Percentiles rank a stretch among this genome's conserved stretches.
These are phyloP conservation scores for Colletotrichum orchidophilum DNA, from an alignment of 2,329 filamentous ascomycete species.

Conservation along the genomic window DNA sequence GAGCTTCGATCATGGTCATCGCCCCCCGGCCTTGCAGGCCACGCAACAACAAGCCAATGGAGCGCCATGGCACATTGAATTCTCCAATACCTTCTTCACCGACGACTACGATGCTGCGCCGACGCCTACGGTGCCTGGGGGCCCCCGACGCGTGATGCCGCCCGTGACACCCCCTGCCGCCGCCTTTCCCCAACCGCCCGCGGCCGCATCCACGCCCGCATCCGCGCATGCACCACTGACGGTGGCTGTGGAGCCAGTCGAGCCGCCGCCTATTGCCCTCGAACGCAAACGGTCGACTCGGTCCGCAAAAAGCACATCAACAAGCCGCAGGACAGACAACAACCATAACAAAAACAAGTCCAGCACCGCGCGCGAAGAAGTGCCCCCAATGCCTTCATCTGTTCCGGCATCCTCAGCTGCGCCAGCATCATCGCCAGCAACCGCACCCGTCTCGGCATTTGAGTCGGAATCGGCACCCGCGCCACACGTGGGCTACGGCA, in stretches of 20 bases:
- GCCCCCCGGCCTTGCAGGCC: slow-evolving; percentile 41
- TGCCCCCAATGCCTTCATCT: background rate
- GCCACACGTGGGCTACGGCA: slow-evolving; percentile 67
- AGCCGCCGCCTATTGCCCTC: slow-evolving; percentile 18
- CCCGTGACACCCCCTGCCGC: slow-evolving; percentile 33
- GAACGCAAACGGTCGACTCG: slow-evolving; percentile 21
- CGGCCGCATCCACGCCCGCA: slow-evolving; percentile 2
- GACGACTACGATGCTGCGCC: slow-evolving; percentile 83
- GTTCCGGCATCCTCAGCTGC: slow-evolving; percentile 26
- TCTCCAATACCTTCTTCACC: slow-evolving; percentile 57
- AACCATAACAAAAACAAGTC: slow-evolving; percentile 7
- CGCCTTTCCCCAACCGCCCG: slow-evolving; percentile 7
- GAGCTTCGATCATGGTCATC: slow-evolving; percentile 76
- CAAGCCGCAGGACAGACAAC: slow-evolving; percentile 13
- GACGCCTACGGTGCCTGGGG: slow-evolving; percentile 83
- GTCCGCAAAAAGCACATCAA: slow-evolving; percentile 25
- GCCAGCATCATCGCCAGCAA: slow-evolving; percentile 47
- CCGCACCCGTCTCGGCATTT: slow-evolving; percentile 45
- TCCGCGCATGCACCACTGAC: background rate
- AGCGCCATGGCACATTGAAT: slow-evolving; percentile 56
- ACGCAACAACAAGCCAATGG: slow-evolving; percentile 36
- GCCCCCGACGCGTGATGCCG: slow-evolving; percentile 66
- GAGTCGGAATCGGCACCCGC: slow-evolving; percentile 65
- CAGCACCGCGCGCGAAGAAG: slow-evolving; percentile 5
- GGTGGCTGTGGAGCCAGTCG: slow-evolving; percentile 11